Percentiles rank a stretch among this genome's conserved stretches.
These are phyloP conservation scores for Trypanosoma lewisi DNA, from an alignment of 208 protist species.

Conservation along the genomic window DNA sequence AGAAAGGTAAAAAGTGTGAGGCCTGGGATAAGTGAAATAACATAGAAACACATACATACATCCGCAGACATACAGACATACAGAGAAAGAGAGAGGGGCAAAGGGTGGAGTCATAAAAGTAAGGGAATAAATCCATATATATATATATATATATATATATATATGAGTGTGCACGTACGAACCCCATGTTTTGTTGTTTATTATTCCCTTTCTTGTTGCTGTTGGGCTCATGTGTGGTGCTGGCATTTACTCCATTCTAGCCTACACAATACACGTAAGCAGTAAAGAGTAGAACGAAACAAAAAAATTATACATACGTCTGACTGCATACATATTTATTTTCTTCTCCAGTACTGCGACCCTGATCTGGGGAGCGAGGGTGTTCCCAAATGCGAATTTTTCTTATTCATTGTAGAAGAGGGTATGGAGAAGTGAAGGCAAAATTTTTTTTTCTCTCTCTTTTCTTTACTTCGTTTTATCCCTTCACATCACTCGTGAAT, in stretches of 20 bases:
- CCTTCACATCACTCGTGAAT: no score
- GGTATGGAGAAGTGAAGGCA: no score
- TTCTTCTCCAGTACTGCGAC: no score
- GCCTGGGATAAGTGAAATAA: neutral
- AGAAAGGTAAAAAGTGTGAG: neutral
- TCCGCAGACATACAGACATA: conserved; percentile 11
- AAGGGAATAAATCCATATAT: conserved; percentile 8
- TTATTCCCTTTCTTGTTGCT: no score
- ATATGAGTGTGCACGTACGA: conserved; percentile 2
- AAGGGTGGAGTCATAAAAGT: neutral
- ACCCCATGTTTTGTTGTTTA: no score
- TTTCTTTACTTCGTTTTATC: no score
- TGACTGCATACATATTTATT: neutral
- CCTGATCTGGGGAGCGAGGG: no score
- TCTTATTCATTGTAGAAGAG: neutral
- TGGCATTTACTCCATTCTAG: no score
- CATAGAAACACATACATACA: conserved; percentile 2
- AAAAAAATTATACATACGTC: neutral
- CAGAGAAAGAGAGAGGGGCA: neutral
- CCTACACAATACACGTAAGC: no score
- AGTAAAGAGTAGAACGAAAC: neutral
- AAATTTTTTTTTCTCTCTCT: neutral
- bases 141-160: conserved; percentile 17
- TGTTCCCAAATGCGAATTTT: no score
- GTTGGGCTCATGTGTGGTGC: no score